Conservation (phyloP, 768 basidiomycete species). For the Lactarius evosmus region DNA sequence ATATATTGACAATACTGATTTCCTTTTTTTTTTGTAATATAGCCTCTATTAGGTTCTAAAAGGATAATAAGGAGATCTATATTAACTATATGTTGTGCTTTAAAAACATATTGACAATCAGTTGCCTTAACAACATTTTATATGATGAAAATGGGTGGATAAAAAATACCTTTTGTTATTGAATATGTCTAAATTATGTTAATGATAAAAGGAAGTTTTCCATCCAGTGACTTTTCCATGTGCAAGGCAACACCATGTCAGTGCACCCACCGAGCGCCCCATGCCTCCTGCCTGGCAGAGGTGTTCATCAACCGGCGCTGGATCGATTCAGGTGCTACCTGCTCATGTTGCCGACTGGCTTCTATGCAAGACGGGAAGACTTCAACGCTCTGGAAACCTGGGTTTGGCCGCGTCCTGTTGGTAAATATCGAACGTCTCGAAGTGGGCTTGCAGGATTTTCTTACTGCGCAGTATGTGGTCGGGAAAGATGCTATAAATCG, state of each 20-base stretch:
- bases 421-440: slow-evolving; percentile 8
- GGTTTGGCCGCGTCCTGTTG: slow-evolving; percentile 4
- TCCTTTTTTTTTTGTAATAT: too few relatives aligned
- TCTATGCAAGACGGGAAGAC: not conserved
- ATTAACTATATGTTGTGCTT: too few relatives aligned
- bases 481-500: slow-evolving; percentile 59
- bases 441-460: not conserved
- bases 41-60: too few relatives aligned
- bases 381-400: slow-evolving; percentile 11
- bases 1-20: too few relatives aligned
- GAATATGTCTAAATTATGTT: too few relatives aligned
- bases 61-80: too few relatives aligned
- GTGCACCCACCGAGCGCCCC: not conserved
- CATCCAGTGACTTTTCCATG: slow-evolving; percentile 7
- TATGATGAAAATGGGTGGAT: too few relatives aligned
- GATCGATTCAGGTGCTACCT: slow-evolving; percentile 1
- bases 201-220: too few relatives aligned
- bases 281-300: slow-evolving; percentile 1
- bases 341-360: not conserved
- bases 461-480: slow-evolving; percentile 27
- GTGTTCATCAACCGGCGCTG: not conserved
- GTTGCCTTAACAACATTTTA: too few relatives aligned
- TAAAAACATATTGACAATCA: too few relatives aligned
- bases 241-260: not conserved
- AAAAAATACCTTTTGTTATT: too few relatives aligned